Percentiles rank a stretch among this genome's conserved stretches.
Evolutionary conservation across 768 basidiomycete genomes (phyloP).

Genomic region (Kwoniella mangroviensis): DNA sequence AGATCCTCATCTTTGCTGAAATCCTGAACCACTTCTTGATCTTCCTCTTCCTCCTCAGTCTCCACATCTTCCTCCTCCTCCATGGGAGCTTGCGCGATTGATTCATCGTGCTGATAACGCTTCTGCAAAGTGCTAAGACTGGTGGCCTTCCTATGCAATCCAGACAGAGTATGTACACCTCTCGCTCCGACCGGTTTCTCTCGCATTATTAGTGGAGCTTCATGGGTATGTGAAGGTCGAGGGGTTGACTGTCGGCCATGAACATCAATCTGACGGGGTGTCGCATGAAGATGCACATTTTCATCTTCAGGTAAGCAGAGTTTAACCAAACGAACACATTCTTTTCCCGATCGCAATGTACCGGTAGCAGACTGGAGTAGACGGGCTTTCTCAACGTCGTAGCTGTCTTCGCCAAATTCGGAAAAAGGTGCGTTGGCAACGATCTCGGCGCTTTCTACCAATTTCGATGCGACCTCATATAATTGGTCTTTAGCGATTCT

Average conservation of each 20-base stretch:
- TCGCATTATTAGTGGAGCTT: constrained; percentile 26
- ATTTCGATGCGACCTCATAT: constrained; percentile 79
- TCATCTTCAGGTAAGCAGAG: constrained; percentile 71
- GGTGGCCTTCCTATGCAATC: constrained; percentile 57
- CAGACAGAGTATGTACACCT: constrained; percentile 56
- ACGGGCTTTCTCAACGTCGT: constrained; percentile 77
- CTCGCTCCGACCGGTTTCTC: constrained; percentile 42
- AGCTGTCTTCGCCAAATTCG: constrained; percentile 63
- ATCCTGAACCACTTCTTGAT: constrained; percentile 42
- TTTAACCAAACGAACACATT: constrained; percentile 85
- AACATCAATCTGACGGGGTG: constrained; percentile 61
- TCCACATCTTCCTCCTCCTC: constrained; percentile 34
- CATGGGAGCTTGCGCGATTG: constrained; percentile 22
- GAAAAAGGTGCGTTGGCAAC: constrained; percentile 66
- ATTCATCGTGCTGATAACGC: constrained; percentile 37
- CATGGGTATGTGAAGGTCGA: constrained; percentile 20
- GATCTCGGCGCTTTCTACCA: constrained; percentile 84
- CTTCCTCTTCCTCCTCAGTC: constrained; percentile 41
- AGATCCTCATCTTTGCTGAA: constrained; percentile 66
- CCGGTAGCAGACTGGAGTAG: constrained; percentile 84
- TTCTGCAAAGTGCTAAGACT: constrained; percentile 52
- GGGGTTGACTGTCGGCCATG: constrained; percentile 65
- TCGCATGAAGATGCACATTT: constrained; percentile 13
- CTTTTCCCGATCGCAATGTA: constrained; percentile 82
- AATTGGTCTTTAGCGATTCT: constrained; percentile 75